Conservation (phyloP, 306 rosid species). For the Quercus wislizeni region DNA sequence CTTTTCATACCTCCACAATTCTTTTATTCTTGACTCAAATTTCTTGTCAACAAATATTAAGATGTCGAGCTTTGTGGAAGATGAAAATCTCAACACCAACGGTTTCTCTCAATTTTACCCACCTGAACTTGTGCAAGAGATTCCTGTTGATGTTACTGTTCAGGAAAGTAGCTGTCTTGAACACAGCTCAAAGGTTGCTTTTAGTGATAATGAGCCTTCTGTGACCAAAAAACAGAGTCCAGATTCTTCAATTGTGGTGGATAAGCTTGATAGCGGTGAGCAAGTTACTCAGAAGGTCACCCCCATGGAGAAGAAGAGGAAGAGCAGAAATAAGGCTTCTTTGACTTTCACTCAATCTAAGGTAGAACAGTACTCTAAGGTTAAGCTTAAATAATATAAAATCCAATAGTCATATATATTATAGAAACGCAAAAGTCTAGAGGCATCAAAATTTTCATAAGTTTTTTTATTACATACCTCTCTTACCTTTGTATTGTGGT, state of each 20-base stretch:
- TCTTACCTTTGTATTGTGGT: no score
- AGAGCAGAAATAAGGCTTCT: conserved; percentile 32
- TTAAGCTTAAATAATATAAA: not conserved
- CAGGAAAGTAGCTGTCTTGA: conserved; percentile 44
- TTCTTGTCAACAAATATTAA: conserved; percentile 33
- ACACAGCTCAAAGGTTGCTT: conserved; percentile 39
- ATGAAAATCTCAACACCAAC: conserved; percentile 5
- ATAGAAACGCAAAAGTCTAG: no score
- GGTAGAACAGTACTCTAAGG: conserved; percentile 18
- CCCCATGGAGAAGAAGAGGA: conserved; percentile 48
- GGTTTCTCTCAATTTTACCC: conserved; percentile 16
- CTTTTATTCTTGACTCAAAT: conserved; percentile 51
- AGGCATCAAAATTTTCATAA: no score
- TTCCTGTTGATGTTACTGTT: conserved; percentile 17
- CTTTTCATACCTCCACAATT: conserved; percentile 49
- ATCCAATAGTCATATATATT: not conserved
- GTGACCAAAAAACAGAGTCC: conserved; percentile 50
- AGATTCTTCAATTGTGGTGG: conserved; percentile 60
- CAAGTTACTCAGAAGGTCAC: conserved; percentile 56
- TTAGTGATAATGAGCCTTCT: conserved; percentile 49
- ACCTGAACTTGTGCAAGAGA: conserved; percentile 14
- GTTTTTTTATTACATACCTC: no score
- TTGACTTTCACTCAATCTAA: conserved; percentile 38
- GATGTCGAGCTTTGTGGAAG: conserved; percentile 21
- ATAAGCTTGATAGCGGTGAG: conserved; percentile 66